Base-by-base conservation (phyloP, 2,329 filamentous ascomycete genomes). In the Alternaria metachromatica region DNA sequence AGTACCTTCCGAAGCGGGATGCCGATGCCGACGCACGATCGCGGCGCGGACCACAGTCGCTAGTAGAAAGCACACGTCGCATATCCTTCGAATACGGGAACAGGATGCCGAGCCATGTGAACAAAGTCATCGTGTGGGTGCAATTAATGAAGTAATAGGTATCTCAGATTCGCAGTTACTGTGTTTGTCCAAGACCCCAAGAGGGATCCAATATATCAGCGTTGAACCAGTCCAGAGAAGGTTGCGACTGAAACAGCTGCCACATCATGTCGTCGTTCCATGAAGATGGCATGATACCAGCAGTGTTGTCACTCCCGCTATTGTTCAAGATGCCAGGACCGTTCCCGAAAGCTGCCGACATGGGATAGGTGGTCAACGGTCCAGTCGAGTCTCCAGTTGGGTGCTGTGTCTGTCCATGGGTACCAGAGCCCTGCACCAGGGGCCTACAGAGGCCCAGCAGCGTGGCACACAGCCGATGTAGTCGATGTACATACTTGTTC, bases 201-300 rank as follows among this genome's bases (percentile, higher is more conserved):
- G 63, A 62, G 15, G 69, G 72, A 53, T 77, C 73, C 55, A 77
- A 48, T 18, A 78, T 74, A 20, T 78, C 74, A 5, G 75, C 70
- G 20, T 76, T 76, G 56, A 78, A 77, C 76, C 76, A 78, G 21
- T 78, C 75, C 20, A 78, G 59, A 8, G 72, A 77, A 10, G 76
- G 76, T 28, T 78, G 75, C 9, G 70, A 72, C 51, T 77, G 74
- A 49, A 78, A 78, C 43, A 78, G 58, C 53, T 76, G 74, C 70
- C 68, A 75, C 72, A 78, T 76, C 73, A 77, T 76, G 30, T 77
- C 74, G 23, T 78, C 75, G 7, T 75, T 71, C 71, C 74, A 78
- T 3, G 69, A 71, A 25, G 69, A 74, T 45, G 56, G 48, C n/a
- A 72, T 41, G 9, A 67, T 64, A 10, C 18, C 58, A 7, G 57